phyloP scores from a whole-genome alignment of 305 asterid genomes.

The Fraxinus paxiana region DNA sequence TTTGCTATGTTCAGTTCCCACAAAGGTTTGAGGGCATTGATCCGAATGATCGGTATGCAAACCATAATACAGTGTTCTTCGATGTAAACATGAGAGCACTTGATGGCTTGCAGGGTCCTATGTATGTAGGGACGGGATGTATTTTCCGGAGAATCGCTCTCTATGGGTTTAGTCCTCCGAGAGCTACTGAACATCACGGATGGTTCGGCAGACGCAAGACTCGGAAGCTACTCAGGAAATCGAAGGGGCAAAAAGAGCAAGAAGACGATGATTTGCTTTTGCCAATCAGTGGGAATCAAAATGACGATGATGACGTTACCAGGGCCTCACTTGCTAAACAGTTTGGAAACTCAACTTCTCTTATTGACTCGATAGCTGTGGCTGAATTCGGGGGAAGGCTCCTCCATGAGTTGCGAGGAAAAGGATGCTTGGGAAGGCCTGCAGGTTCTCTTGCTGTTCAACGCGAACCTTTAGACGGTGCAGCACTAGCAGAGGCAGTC shows the following conservation, averaged over 20 bases:
- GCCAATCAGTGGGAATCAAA: conserved; percentile 43
- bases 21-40: conserved; percentile 89
- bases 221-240: conserved; percentile 44
- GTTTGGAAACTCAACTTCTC: conserved; percentile 68
- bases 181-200: conserved; percentile 82
- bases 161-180: conserved; percentile 83
- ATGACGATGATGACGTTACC: conserved; percentile 41
- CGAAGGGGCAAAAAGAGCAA: conserved; percentile 26
- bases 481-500: conserved; percentile 77
- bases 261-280: conserved; percentile 56
- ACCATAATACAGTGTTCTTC: conserved; percentile 88
- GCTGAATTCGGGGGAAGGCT: conserved; percentile 90
- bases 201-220: conserved; percentile 67
- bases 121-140: conserved; percentile 95
- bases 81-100: conserved; percentile 90
- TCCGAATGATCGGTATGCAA: conserved; percentile 79
- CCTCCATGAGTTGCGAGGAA: conserved; percentile 69
- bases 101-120: conserved; percentile 88
- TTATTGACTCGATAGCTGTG: conserved; percentile 67
- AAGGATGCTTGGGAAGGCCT: conserved; percentile 73
- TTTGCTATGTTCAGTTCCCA: conserved; percentile 83
- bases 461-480: conserved; percentile 80
- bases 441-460: conserved; percentile 78
- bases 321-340: conserved; percentile 48
- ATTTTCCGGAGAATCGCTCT: conserved; percentile 72